Evolutionary conservation across 2,329 filamentous ascomycete genomes (phyloP).

Genomic region (Colletotrichum magnum): DNA sequence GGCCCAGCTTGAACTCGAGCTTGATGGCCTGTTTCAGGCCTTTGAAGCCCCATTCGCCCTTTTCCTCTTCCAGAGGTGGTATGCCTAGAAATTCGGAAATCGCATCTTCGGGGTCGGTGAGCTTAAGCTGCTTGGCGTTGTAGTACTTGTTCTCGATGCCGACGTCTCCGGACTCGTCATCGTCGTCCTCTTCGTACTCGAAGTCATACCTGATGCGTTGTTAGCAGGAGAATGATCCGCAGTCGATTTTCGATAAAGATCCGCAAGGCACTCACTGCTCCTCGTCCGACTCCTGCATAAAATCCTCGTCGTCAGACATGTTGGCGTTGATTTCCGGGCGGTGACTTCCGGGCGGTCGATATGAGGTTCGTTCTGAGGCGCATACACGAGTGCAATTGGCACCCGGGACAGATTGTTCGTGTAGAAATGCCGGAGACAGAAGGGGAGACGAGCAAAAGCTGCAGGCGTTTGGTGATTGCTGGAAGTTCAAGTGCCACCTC

Average conservation of each 20-base stretch:
- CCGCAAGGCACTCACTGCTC: slow-evolving; percentile 53
- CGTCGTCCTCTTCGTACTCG: slow-evolving; percentile 94
- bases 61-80: slow-evolving; percentile 86
- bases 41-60: slow-evolving; percentile 99
- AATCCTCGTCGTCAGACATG: slow-evolving; percentile 68
- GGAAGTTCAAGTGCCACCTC: not conserved
- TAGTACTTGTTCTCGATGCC: slow-evolving; percentile 99
- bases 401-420: not conserved
- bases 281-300: slow-evolving; percentile 64
- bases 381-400: not conserved
- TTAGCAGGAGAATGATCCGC: slow-evolving; percentile 34
- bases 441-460: not conserved
- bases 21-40: slow-evolving; percentile 98
- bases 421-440: not conserved
- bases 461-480: slow-evolving; percentile 1
- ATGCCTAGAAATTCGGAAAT: slow-evolving; percentile 94
- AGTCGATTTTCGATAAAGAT: not conserved
- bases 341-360: not conserved
- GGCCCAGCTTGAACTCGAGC: slow-evolving; percentile 92
- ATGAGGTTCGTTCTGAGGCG: no score
- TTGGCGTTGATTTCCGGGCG: slow-evolving; percentile 36
- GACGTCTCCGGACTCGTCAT: slow-evolving; percentile 88
- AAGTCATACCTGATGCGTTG: slow-evolving; percentile 81
- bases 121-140: slow-evolving; percentile 98
- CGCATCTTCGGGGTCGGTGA: slow-evolving; percentile 86